Percentiles rank a stretch among this genome's conserved stretches.
Conservation (phyloP, 805 yeast genomes). For the Myxozyma udenii region DNA sequence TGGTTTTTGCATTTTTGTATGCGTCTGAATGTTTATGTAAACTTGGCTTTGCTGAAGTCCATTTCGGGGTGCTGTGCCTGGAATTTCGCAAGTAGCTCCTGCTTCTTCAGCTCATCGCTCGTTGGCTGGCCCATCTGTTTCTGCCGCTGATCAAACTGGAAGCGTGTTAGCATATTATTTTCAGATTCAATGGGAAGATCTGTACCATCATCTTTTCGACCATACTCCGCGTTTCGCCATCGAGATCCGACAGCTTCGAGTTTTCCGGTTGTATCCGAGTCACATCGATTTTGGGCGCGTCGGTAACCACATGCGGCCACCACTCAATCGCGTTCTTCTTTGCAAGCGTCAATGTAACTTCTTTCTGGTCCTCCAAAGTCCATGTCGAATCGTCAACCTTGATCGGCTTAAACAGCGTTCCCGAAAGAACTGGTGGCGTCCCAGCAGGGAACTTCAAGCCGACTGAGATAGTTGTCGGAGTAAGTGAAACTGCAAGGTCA, state of each 20-base stretch:
- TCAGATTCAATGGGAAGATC: neutral
- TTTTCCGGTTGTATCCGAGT: constrained; percentile 44
- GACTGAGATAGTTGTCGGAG: constrained; percentile 32
- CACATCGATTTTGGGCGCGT: constrained; percentile 45
- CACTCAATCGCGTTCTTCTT: constrained; percentile 42
- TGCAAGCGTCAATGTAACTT: constrained; percentile 40
- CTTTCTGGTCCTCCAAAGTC: constrained; percentile 43
- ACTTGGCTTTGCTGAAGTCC: constrained; percentile 42
- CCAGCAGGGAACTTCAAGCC: constrained; percentile 27
- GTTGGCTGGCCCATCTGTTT: constrained; percentile 42
- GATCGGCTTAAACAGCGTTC: constrained; percentile 39
- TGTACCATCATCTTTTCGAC: constrained; percentile 49
- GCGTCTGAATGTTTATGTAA: too few relatives aligned
- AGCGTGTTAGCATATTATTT: neutral
- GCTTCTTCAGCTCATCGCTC: constrained; percentile 40
- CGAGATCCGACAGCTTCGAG: constrained; percentile 43
- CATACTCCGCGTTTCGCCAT: constrained; percentile 43
- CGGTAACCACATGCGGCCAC: constrained; percentile 48
- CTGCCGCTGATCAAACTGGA: constrained; percentile 43
- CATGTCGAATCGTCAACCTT: constrained; percentile 42
- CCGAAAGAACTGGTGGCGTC: constrained; percentile 33
- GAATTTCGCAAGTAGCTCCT: constrained; percentile 40
- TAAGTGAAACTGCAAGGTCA: constrained; percentile 36
- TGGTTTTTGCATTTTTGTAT: too few relatives aligned
- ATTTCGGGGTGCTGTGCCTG: constrained; percentile 45